Evolutionary conservation across 169 alveolate species (phyloP), one percentile per base, ranked within the genome.

Genomic region (Sarcocystis neurona): DNA sequence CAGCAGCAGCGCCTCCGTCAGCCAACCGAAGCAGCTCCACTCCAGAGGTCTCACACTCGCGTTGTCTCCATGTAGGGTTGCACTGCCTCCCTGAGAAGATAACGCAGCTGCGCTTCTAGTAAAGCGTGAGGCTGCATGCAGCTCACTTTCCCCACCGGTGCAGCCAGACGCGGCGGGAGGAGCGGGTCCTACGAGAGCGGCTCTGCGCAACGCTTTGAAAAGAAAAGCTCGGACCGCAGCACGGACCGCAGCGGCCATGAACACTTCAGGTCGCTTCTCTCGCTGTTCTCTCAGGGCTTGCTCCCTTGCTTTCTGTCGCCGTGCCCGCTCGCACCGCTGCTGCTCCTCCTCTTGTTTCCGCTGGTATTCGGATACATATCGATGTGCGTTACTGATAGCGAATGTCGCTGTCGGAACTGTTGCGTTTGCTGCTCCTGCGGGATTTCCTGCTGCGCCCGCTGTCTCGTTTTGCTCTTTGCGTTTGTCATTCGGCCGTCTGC

Each of bases 181-280:
- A 1, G 43, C 4, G n/a, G 75, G 43, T 4, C 44, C 39, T 1
- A 18, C 43, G 75, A n/a, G 10, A 20, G 75, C 75, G 75, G 32
- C 44, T 1, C 75, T 37, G 6, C 41, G 75, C 20, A 63, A 41
- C 10, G 75, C 39, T n/a, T 63, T 63, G 75, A 15, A 41, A 41
- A 63, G 75, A n/a, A 63, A 37, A 1, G 41, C 2, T 63, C 75
- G 1, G n/a, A 63, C 75, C 20, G 75, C 75, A 15, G 20, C 39
- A 0, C 90, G 50, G 60, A 85, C 90, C 30, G 56, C 72, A 27
- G 74, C 79, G 0, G 90, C 90, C 90, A 85, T 85, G 60, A 47
- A 85, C 34, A 85, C 90, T 18, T 84, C 70, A 1, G 90, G 90
- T 74, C 47, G 56, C 43, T 85, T 84, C 27, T 74, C 79, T 32